A percentile compares a stretch with the other conserved stretches of the same genome.
Conservation (phyloP, 352 stramenopile species). For the Phytophthora capsici region DNA sequence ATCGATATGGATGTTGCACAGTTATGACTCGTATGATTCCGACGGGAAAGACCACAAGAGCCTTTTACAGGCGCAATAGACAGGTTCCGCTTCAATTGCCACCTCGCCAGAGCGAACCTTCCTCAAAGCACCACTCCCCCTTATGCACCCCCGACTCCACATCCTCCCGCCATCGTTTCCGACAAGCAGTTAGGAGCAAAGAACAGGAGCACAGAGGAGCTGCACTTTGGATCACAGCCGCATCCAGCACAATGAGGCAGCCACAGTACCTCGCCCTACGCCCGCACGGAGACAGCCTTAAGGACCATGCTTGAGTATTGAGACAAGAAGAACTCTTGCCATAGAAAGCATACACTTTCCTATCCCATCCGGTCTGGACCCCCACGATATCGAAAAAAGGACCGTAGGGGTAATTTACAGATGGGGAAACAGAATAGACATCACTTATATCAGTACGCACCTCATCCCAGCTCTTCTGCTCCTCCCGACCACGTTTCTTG, state of each 20-base stretch:
- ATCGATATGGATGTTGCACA: constrained; percentile 80
- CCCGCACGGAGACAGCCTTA: constrained; percentile 90
- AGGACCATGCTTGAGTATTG: constrained; percentile 86
- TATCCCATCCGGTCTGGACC: constrained; percentile 91
- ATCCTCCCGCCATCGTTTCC: constrained; percentile 34
- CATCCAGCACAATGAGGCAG: constrained; percentile 26
- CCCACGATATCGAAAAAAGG: constrained; percentile 53
- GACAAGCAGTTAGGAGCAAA: constrained; percentile 40
- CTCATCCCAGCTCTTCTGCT: constrained; percentile 64
- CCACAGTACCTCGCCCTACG: constrained; percentile 55
- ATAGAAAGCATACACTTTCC: constrained; percentile 70
- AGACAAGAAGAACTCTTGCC: constrained; percentile 84
- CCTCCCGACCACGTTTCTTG: constrained; percentile 75
- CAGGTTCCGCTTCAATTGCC: constrained; percentile 35
- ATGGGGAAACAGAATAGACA: constrained; percentile 44
- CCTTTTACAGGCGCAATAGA: constrained; percentile 67
- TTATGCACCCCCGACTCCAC: constrained; percentile 7
- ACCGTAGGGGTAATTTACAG: constrained; percentile 70
- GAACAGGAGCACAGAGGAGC: constrained; percentile 13
- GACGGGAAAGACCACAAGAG: constrained; percentile 75
- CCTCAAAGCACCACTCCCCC: constrained; percentile 13
- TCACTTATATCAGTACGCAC: constrained; percentile 39
- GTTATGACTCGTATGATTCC: constrained; percentile 95
- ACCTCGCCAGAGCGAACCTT: constrained; percentile 39
- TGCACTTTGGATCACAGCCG: constrained; percentile 37